Percentiles rank a stretch among this genome's conserved stretches.
phyloP scores from a whole-genome alignment of 176 grass and related monocot genomes.

The Calamus simplicifolius region DNA sequence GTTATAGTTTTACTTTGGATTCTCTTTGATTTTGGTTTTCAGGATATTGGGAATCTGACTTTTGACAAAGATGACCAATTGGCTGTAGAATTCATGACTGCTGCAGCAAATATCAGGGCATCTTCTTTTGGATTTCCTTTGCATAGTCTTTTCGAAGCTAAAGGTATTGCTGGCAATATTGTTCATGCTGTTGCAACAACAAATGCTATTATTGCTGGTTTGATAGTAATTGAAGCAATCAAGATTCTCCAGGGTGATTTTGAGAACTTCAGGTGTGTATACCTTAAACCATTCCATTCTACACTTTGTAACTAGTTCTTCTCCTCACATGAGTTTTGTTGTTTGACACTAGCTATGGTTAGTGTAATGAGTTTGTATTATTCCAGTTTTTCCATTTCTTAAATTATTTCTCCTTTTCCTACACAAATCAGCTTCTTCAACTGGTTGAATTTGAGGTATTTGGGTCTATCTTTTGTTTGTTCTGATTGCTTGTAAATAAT shows the following conservation, averaged over 20 bases:
- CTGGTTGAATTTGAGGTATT: too few relatives aligned
- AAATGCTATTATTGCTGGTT: slow-evolving; percentile 92
- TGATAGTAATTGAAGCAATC: slow-evolving; percentile 96
- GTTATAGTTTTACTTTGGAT: neutral
- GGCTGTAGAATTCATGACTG: slow-evolving; percentile 87
- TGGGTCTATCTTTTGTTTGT: too few relatives aligned
- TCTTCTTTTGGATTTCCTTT: slow-evolving; percentile 84
- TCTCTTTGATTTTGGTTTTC: slow-evolving; percentile 15
- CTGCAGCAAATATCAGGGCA: slow-evolving; percentile 96
- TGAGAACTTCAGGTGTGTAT: slow-evolving; percentile 61
- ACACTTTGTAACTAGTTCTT: too few relatives aligned
- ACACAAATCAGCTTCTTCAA: too few relatives aligned
- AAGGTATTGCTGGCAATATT: slow-evolving; percentile 99
- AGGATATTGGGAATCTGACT: slow-evolving; percentile 82
- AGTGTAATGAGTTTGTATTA: too few relatives aligned
- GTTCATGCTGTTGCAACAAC: slow-evolving; percentile 99
- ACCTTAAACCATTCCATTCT: too few relatives aligned
- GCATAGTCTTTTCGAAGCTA: slow-evolving; percentile 96
- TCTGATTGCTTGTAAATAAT: too few relatives aligned
- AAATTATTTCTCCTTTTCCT: too few relatives aligned
- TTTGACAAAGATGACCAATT: slow-evolving; percentile 99
- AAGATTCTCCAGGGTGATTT: slow-evolving; percentile 80
- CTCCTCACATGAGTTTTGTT: too few relatives aligned
- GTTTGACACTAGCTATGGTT: too few relatives aligned
- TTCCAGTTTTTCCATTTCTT: too few relatives aligned